Conservation (phyloP, 495 filamentous ascomycete species). For the Trichoderma asperelloides region DNA sequence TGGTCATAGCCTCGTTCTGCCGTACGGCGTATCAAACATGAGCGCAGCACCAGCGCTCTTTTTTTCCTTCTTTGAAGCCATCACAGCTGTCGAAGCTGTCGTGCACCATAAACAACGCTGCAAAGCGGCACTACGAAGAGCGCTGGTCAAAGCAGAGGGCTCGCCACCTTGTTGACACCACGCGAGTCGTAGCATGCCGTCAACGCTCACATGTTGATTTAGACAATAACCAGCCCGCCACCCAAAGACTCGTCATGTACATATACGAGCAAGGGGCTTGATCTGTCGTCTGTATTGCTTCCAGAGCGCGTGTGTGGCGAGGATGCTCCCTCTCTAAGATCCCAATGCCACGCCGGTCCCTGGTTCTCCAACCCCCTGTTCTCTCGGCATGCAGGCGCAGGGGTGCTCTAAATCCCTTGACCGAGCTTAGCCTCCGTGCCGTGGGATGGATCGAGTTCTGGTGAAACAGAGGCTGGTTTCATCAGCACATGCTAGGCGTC, state of each 20-base stretch:
- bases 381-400: not conserved
- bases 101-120: not conserved
- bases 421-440: not conserved
- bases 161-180: not conserved
- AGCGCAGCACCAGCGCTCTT: not conserved
- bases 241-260: not conserved
- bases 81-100: not conserved
- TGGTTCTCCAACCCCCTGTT: not conserved
- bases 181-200: not conserved
- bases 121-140: not conserved
- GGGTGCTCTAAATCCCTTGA: not conserved
- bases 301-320: not conserved
- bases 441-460: conserved; percentile 1
- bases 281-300: too few relatives aligned
- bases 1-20: not conserved
- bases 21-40: not conserved
- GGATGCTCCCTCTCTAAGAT: not conserved
- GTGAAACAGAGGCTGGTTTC: conserved; percentile 7
- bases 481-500: not conserved
- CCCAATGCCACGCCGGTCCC: not conserved
- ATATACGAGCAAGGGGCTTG: not conserved
- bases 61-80: not conserved
- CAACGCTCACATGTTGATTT: not conserved
- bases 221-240: not conserved
- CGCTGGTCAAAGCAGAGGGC: not conserved